phyloP scores from a whole-genome alignment of 148 eudicot genomes.

The Arctostaphylos glauca region DNA sequence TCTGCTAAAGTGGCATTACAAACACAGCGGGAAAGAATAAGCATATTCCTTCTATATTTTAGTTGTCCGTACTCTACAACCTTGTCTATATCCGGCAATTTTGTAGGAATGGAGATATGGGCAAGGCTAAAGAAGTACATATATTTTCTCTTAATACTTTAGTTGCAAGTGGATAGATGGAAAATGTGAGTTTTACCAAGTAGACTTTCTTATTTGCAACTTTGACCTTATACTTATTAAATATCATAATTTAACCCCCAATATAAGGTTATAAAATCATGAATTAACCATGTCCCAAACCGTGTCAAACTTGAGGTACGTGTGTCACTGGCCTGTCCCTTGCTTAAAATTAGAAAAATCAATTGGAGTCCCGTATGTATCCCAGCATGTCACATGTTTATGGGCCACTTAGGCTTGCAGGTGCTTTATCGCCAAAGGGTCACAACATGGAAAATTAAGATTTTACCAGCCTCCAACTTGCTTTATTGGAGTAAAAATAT shows the following conservation, averaged over 20 bases:
- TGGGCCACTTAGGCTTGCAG: not conserved
- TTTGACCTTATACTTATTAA: not conserved
- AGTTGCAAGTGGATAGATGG: not conserved
- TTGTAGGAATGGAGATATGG: not conserved
- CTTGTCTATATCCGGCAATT: not conserved
- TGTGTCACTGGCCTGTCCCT: not conserved
- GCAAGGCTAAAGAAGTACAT: not conserved
- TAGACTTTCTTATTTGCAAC: not conserved
- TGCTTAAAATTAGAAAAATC: too few species aligned
- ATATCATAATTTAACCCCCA: not conserved
- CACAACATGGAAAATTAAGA: not conserved
- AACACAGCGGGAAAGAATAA: not conserved
- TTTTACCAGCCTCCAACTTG: not conserved
- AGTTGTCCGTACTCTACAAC: not conserved
- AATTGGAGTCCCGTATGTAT: not conserved
- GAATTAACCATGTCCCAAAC: not conserved
- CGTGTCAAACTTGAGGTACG: not conserved
- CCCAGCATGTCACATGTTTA: not conserved
- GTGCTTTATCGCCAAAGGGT: not conserved
- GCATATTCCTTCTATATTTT: not conserved
- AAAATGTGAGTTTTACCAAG: not conserved
- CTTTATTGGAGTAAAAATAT: not conserved
- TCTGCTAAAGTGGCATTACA: not conserved
- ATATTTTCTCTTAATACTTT: not conserved
- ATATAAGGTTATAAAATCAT: not conserved